Conservation (phyloP, 495 filamentous ascomycete genomes). For the Lasiosphaeriaceae sp. region DNA sequence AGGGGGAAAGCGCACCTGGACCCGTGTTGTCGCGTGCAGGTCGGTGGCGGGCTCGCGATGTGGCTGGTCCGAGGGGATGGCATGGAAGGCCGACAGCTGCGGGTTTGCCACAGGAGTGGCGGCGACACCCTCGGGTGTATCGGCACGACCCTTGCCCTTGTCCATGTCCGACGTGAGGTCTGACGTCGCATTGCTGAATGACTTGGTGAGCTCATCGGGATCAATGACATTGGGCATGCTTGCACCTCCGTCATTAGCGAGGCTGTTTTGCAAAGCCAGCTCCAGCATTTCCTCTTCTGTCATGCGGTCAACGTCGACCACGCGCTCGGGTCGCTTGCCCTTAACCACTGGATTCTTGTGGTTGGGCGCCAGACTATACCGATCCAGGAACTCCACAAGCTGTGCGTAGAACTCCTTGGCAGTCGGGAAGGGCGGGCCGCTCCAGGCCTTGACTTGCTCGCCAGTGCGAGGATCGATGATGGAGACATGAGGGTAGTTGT, state of each 20-base stretch:
- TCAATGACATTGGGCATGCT: constrained; percentile 49
- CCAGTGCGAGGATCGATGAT: constrained; percentile 95
- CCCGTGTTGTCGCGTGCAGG: constrained; percentile 70
- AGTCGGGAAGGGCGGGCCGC: constrained; percentile 71
- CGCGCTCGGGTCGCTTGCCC: constrained; percentile 65
- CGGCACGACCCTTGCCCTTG: constrained; percentile 63
- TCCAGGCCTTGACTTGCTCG: constrained; percentile 96
- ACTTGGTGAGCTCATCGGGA: constrained; percentile 79
- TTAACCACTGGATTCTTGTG: constrained; percentile 89
- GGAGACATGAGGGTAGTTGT: constrained; percentile 84
- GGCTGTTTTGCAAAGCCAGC: constrained; percentile 84
- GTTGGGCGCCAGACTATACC: constrained; percentile 82
- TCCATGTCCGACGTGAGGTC: constrained; percentile 13
- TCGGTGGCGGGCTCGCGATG: constrained; percentile 73
- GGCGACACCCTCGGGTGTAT: constrained; percentile 7
- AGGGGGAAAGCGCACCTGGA: constrained; percentile 82
- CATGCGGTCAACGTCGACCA: constrained; percentile 76
- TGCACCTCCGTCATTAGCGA: constrained; percentile 40
- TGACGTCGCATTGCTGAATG: constrained; percentile 37
- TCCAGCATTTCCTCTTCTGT: constrained; percentile 96
- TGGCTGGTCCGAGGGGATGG: constrained; percentile 65
- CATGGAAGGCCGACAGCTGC: constrained; percentile 51
- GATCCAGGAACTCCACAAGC: constrained; percentile 90
- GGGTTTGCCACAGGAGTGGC: background rate
- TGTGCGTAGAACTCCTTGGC: constrained; percentile 82